Conservation (phyloP, 2,329 filamentous ascomycete genomes). For the Hypoxylon sp. region DNA sequence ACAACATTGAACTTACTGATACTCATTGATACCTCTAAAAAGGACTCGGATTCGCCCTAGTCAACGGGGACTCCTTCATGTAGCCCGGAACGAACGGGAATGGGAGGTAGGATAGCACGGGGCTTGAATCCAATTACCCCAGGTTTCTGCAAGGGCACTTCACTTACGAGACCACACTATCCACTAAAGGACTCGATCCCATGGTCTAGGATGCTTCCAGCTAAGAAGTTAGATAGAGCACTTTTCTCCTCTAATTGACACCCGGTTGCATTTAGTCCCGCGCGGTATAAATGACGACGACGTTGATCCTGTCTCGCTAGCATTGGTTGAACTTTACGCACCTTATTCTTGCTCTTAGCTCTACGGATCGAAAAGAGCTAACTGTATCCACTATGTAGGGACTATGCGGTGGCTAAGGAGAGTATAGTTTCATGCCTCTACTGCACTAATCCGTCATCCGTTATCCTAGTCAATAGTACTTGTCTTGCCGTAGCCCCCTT, state of each 20-base stretch:
- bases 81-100: slow-evolving; percentile 27
- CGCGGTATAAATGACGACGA: slow-evolving; percentile 16
- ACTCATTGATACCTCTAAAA: not conserved
- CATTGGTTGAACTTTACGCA: slow-evolving; percentile 6
- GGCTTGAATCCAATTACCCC: slow-evolving; percentile 37
- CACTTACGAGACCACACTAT: slow-evolving; percentile 24
- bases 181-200: slow-evolving; percentile 14
- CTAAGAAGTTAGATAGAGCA: not conserved
- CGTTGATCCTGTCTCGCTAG: slow-evolving; percentile 11
- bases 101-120: slow-evolving; percentile 11
- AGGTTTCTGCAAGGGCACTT: slow-evolving; percentile 47
- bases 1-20: not conserved
- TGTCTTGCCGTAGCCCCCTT: slow-evolving; percentile 11
- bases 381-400: not conserved
- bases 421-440: not conserved
- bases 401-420: not conserved
- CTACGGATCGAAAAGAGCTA: slow-evolving; percentile 5
- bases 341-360: slow-evolving; percentile 12
- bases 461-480: not conserved
- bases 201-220: slow-evolving; percentile 1
- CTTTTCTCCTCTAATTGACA: slow-evolving; percentile 6
- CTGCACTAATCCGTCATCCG: not conserved
- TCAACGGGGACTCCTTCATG: slow-evolving; percentile 16
- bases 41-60: slow-evolving; percentile 2
- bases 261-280: slow-evolving; percentile 4